Evolutionary conservation across 352 stramenopile species (phyloP), one percentile per base, ranked within the genome.

Genomic region (Pythium phragmitis): DNA sequence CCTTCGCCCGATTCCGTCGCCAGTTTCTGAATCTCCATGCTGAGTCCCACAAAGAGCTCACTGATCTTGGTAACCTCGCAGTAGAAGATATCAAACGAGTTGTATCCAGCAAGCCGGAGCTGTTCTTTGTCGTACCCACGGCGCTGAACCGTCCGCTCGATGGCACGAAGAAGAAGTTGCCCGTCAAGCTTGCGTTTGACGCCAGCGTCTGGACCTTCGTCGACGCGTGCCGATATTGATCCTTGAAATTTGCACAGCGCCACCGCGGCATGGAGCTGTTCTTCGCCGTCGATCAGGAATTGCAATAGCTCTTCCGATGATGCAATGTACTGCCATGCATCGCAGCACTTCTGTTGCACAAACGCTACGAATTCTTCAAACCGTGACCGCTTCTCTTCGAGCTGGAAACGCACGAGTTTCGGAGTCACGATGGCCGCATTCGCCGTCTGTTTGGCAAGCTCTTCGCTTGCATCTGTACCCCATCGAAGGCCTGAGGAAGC

Each of bases 21-120:
- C 17, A 90, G 58, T n/a, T 72, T 63, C 50, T 87, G 65, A 21
- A 92, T 71, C 61, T 91, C 82, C 1, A 73, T 63, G 30, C 70
- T 74, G n/a, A 94, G 67, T 21, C 66, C 57, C 37, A 72, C 57
- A 37, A 93, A 92, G 4, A 96, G 55, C 47, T 94, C 85, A 4
- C 73, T 56, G 34, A 96, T 72, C 47, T 89, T 91, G 70, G 77
- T 94, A 28, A 94, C 81, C 74, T 96, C 87, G 50, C 80, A 92
- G 54, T 92, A 96, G 47, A 96, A 96, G 19, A 94, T 84, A 69
- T 96, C 87, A 67, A 96, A 93, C 3, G 85, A 77, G 56, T 89
- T 93, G 73, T 92, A 96, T 3, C 87, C 87, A 8, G 87, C 83
- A 7, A 92, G 68, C 17, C 78, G 78, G 23, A 96, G 84, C 66